These are phyloP conservation scores for Claviceps purpurea DNA, from an alignment of 2,329 filamentous ascomycete genomes.

Conservation along the genomic window DNA sequence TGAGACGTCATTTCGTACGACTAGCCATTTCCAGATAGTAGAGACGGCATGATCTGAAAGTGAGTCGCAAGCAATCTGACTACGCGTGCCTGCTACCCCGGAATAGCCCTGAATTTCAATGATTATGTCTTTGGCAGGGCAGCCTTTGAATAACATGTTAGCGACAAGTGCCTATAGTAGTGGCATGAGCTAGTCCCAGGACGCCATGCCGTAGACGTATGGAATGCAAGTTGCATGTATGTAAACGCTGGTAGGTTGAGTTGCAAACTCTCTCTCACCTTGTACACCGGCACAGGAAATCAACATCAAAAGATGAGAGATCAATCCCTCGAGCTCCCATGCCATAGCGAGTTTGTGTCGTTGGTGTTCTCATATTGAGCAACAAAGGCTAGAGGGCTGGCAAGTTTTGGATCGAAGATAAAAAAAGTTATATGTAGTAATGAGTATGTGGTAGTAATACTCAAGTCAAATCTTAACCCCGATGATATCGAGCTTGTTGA, in stretches of 20 bases:
- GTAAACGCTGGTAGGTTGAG: not conserved
- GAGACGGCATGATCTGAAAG: conserved; percentile 16
- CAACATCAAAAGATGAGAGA: conserved; percentile 22
- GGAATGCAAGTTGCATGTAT: not conserved
- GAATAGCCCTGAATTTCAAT: conserved; percentile 17
- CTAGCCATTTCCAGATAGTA: conserved; percentile 24
- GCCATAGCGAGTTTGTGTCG: conserved; percentile 16
- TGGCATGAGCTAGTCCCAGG: not conserved
- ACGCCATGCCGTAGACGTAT: not conserved
- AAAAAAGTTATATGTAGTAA: conserved; percentile 2
- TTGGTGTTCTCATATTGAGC: conserved; percentile 14
- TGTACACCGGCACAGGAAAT: conserved; percentile 25
- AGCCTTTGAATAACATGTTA: conserved; percentile 13
- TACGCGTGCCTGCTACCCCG: conserved; percentile 8
- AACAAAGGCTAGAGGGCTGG: not conserved
- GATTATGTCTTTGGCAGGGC: conserved; percentile 18
- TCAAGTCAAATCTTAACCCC: not conserved
- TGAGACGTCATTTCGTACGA: conserved; percentile 21
- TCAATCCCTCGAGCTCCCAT: conserved; percentile 25
- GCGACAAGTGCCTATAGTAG: not conserved
- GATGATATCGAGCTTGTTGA: not conserved
- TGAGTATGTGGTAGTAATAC: not conserved
- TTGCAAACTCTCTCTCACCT: conserved; percentile 15
- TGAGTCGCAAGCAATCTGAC: conserved; percentile 4
- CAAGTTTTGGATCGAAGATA: not conserved